Evolutionary conservation across 2,329 filamentous ascomycete species (phyloP).

Genomic region (Myriosclerotinia scirpicola): DNA sequence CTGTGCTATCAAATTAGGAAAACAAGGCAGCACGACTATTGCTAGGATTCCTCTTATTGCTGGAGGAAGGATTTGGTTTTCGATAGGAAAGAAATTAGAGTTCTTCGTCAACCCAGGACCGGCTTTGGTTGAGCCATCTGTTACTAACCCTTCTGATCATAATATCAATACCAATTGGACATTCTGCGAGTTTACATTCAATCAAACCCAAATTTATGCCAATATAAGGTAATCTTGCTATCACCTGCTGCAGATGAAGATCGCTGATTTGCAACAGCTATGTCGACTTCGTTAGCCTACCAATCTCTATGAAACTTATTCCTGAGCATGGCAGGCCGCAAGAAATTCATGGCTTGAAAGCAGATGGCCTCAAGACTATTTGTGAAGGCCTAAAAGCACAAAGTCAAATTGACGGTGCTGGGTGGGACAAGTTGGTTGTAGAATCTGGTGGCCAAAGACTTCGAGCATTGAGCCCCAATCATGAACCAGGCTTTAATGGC

Average conservation of each 20-base stretch:
- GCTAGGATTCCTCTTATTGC: slow-evolving; percentile 69
- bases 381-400: slow-evolving; percentile 57
- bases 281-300: slow-evolving; percentile 72
- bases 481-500: slow-evolving; percentile 43
- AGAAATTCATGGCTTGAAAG: slow-evolving; percentile 56
- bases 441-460: slow-evolving; percentile 39
- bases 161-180: slow-evolving; percentile 64
- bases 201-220: slow-evolving; percentile 59
- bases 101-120: slow-evolving; percentile 70
- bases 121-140: slow-evolving; percentile 71
- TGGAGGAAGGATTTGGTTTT: slow-evolving; percentile 73
- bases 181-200: slow-evolving; percentile 70
- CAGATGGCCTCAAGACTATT: slow-evolving; percentile 55
- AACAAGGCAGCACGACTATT: slow-evolving; percentile 57
- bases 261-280: slow-evolving; percentile 47
- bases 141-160: slow-evolving; percentile 62
- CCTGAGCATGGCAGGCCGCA: slow-evolving; percentile 47
- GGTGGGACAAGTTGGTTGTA: slow-evolving; percentile 59
- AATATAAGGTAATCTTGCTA: slow-evolving; percentile 51
- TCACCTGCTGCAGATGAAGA: neutral
- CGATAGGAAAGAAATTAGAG: slow-evolving; percentile 56
- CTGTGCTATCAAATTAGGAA: slow-evolving; percentile 63
- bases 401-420: slow-evolving; percentile 53
- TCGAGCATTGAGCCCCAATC: slow-evolving; percentile 48
- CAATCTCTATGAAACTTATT: slow-evolving; percentile 56